These are phyloP conservation scores for Penicillium fuscoglaucum DNA, from an alignment of 2,329 filamentous ascomycete genomes.

Conservation along the genomic window DNA sequence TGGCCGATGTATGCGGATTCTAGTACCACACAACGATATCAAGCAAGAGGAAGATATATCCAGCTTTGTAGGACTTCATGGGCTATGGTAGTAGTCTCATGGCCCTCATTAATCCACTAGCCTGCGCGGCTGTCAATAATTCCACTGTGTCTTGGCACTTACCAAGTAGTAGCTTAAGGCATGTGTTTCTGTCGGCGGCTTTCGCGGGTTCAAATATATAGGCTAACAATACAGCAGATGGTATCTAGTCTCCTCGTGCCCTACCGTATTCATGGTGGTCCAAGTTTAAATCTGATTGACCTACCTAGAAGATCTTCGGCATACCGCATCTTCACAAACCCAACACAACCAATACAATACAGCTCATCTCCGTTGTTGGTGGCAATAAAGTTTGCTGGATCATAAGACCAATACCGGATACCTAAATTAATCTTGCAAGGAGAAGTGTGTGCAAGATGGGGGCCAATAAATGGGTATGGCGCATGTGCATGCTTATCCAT, in stretches of 20 bases:
- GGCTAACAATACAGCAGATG: background rate
- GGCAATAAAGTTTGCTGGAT: background rate
- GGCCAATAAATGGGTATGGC: background rate
- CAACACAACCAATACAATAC: background rate
- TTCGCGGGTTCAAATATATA: background rate
- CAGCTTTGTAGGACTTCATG: background rate
- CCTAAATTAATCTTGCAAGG: background rate
- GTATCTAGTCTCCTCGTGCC: background rate
- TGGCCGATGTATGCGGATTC: background rate
- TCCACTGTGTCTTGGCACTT: background rate
- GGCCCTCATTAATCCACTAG: background rate
- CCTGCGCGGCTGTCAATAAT: background rate
- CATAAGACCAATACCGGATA: background rate
- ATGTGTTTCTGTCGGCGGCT: background rate
- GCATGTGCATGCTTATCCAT: background rate
- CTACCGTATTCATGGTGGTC: background rate
- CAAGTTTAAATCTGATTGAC: background rate
- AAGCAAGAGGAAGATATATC: too few relatives aligned
- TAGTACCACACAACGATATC: background rate
- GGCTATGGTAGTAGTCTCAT: background rate
- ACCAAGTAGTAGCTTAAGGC: background rate
- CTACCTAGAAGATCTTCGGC: background rate
- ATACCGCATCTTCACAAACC: background rate
- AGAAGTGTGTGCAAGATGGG: background rate
- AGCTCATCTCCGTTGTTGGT: background rate